Conservation (phyloP, 2,329 filamentous ascomycete genomes). For the Metarhizium robertsii region DNA sequence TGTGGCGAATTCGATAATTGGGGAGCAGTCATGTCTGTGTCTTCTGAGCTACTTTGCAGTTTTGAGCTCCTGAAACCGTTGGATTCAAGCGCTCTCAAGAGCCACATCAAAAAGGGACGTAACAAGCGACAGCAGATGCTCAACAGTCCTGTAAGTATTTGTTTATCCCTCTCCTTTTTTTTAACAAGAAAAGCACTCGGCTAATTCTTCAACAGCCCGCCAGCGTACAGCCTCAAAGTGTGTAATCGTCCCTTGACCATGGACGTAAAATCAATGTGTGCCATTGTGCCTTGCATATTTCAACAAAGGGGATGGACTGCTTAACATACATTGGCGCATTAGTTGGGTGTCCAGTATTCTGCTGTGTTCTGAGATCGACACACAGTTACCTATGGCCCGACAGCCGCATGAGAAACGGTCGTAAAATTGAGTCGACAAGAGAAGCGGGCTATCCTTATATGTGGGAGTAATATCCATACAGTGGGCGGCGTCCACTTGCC, state of each 20-base stretch:
- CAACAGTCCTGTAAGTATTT: conserved; percentile 77
- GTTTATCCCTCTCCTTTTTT: neutral
- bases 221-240: conserved; percentile 45
- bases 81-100: conserved; percentile 93
- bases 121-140: conserved; percentile 92
- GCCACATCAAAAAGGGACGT: conserved; percentile 95
- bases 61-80: conserved; percentile 95
- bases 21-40: conserved; percentile 98
- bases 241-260: neutral
- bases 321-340: neutral
- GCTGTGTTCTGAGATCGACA: neutral
- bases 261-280: neutral
- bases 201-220: conserved; percentile 33
- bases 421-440: neutral
- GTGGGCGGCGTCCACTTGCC: neutral
- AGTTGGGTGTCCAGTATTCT: neutral
- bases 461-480: neutral
- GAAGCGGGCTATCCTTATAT: neutral
- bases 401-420: neutral
- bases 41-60: conserved; percentile 83
- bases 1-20: conserved; percentile 99
- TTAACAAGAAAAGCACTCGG: neutral
- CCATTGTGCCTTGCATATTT: neutral
- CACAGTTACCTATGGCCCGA: neutral
- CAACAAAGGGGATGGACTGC: neutral